Conservation (phyloP, 2,329 filamentous ascomycete species). For the Alternaria ventricosa region DNA sequence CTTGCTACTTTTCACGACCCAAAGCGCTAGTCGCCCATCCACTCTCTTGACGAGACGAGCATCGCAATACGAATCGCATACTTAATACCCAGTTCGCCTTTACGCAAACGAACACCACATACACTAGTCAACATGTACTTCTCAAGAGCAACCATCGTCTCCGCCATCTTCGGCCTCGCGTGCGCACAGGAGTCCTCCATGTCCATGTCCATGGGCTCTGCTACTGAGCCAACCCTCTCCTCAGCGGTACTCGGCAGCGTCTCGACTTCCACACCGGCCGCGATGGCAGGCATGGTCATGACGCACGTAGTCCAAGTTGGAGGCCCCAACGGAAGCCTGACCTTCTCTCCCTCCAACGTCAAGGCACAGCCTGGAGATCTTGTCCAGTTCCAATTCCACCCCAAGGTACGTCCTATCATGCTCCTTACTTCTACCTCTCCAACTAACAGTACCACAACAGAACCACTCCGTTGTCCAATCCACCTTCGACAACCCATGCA, state of each 20-base stretch:
- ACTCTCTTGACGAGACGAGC: slow-evolving; percentile 31
- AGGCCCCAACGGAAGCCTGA: slow-evolving; percentile 60
- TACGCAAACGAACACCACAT: slow-evolving; percentile 8
- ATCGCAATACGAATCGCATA: slow-evolving; percentile 27
- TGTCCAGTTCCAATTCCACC: slow-evolving; percentile 61
- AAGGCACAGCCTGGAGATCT: slow-evolving; percentile 65
- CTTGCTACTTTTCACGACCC: slow-evolving; percentile 12
- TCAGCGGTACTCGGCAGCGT: not conserved
- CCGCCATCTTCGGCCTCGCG: slow-evolving; percentile 40
- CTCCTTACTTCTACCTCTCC: too few species aligned
- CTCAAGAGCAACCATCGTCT: slow-evolving; percentile 39
- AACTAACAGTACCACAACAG: slow-evolving; percentile 23
- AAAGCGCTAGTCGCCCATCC: slow-evolving; percentile 49
- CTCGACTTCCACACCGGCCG: not conserved
- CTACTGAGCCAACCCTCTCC: not conserved
- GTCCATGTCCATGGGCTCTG: not conserved
- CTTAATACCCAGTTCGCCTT: slow-evolving; percentile 22
- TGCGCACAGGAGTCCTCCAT: slow-evolving; percentile 26
- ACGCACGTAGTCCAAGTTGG: slow-evolving; percentile 70
- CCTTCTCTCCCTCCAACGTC: slow-evolving; percentile 71
- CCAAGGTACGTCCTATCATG: slow-evolving; percentile 45
- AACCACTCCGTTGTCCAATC: slow-evolving; percentile 86
- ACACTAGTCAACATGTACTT: slow-evolving; percentile 40
- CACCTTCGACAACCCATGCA: slow-evolving; percentile 73
- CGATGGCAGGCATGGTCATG: slow-evolving; percentile 25